Conservation (phyloP, 2,329 filamentous ascomycete species). For the Neobulgaria alba region DNA sequence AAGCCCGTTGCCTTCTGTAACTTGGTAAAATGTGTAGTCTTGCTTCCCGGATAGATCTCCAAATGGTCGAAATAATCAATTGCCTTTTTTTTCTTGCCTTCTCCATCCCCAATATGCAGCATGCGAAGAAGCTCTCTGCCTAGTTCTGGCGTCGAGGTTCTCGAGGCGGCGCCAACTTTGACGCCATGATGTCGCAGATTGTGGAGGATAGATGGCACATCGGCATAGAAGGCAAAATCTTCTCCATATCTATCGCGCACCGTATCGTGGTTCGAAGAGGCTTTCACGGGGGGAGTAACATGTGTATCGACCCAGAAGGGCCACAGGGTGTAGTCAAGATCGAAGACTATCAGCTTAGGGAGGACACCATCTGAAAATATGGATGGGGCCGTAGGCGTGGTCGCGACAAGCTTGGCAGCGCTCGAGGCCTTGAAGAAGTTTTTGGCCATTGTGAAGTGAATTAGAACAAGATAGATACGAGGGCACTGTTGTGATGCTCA, state of each 20-base stretch:
- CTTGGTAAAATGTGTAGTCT: slow-evolving; percentile 75
- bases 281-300: slow-evolving; percentile 62
- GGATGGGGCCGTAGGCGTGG: slow-evolving; percentile 16
- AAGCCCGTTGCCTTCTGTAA: slow-evolving; percentile 65
- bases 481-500: too few species aligned
- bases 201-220: slow-evolving; percentile 59
- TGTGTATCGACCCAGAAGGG: slow-evolving; percentile 98
- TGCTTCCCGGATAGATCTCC: slow-evolving; percentile 68
- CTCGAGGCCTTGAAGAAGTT: slow-evolving; percentile 17
- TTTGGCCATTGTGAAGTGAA: slow-evolving; percentile 22
- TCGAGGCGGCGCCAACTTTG: slow-evolving; percentile 64
- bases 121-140: slow-evolving; percentile 73
- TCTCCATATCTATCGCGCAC: slow-evolving; percentile 52
- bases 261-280: slow-evolving; percentile 34
- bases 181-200: slow-evolving; percentile 38
- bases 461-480: too few species aligned
- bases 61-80: slow-evolving; percentile 53
- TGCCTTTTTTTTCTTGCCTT: slow-evolving; percentile 32
- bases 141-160: slow-evolving; percentile 71
- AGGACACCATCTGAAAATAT: slow-evolving; percentile 29
- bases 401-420: too few species aligned
- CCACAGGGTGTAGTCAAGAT: slow-evolving; percentile 98
- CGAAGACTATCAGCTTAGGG: slow-evolving; percentile 70
- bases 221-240: slow-evolving; percentile 59
- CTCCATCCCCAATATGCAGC: slow-evolving; percentile 45